phyloP scores from a whole-genome alignment of 225 moss, liverwort and hornwort species.

The Neckera pumila region DNA sequence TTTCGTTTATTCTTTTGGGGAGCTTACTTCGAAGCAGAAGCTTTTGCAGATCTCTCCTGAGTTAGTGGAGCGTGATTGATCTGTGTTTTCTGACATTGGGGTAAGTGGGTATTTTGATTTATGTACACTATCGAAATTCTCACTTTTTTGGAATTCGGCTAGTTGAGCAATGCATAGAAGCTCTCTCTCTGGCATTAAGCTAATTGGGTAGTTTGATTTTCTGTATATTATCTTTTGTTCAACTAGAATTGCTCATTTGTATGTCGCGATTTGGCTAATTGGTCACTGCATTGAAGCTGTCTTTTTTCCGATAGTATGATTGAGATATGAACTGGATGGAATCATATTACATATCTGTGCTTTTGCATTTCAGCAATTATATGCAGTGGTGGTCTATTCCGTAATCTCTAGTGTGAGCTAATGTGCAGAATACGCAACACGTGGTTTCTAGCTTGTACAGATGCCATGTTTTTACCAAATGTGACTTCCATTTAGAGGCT shows the following conservation, averaged over 20 bases:
- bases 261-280: neutral
- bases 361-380: neutral
- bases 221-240: neutral
- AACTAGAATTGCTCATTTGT: neutral
- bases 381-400: neutral
- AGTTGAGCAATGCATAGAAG: neutral
- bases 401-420: neutral
- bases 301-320: neutral
- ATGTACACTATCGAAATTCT: neutral
- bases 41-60: neutral
- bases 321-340: neutral
- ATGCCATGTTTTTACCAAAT: neutral
- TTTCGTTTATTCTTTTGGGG: neutral
- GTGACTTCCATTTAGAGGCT: neutral
- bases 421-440: neutral
- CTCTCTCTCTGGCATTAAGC: neutral
- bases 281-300: neutral
- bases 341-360: neutral
- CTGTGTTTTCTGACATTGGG: neutral
- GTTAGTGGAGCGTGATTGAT: neutral
- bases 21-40: neutral
- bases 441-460: neutral
- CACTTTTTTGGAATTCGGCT: too few relatives aligned
- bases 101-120: neutral
- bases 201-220: neutral